phyloP scores from a whole-genome alignment of 495 filamentous ascomycete species.

The Durotheca rogersii region DNA sequence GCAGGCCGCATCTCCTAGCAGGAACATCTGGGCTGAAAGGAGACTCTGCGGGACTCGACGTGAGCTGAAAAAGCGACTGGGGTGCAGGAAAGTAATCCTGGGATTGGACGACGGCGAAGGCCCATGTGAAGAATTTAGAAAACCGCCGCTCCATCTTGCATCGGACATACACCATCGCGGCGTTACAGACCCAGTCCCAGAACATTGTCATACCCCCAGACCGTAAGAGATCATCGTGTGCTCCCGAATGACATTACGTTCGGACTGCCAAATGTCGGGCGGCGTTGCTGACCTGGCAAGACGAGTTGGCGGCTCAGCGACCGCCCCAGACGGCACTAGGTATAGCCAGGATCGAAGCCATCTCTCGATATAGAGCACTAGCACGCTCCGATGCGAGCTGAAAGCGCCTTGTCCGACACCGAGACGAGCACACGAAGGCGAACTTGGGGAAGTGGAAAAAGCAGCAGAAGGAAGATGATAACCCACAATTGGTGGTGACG shows the following conservation, averaged over 20 bases:
- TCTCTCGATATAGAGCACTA: too few relatives aligned
- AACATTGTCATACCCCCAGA: not conserved
- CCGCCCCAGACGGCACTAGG: too few relatives aligned
- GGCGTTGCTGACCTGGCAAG: not conserved
- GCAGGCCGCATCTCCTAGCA: slow-evolving; percentile 22
- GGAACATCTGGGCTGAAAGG: slow-evolving; percentile 34
- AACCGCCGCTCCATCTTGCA: slow-evolving; percentile 8
- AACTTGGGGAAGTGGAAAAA: not conserved
- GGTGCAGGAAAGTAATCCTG: slow-evolving; percentile 31
- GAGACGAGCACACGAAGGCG: too few relatives aligned
- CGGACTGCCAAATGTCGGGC: not conserved
- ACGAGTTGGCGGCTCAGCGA: too few relatives aligned
- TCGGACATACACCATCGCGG: slow-evolving; percentile 6
- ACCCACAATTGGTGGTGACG: too few relatives aligned
- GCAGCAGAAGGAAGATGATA: too few relatives aligned
- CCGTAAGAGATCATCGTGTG: slow-evolving; percentile 3
- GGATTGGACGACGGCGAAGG: slow-evolving; percentile 14
- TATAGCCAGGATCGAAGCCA: too few relatives aligned
- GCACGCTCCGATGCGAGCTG: too few relatives aligned
- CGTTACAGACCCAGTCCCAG: not conserved
- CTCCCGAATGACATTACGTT: not conserved
- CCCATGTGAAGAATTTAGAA: slow-evolving; percentile 7
- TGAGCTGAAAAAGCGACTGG: slow-evolving; percentile 35
- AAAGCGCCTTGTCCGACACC: too few relatives aligned
- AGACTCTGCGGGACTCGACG: slow-evolving; percentile 13